A percentile compares a stretch with the other conserved stretches of the same genome.
Conservation (phyloP, 768 basidiomycete species). For the Holtermannia corniformis region DNA sequence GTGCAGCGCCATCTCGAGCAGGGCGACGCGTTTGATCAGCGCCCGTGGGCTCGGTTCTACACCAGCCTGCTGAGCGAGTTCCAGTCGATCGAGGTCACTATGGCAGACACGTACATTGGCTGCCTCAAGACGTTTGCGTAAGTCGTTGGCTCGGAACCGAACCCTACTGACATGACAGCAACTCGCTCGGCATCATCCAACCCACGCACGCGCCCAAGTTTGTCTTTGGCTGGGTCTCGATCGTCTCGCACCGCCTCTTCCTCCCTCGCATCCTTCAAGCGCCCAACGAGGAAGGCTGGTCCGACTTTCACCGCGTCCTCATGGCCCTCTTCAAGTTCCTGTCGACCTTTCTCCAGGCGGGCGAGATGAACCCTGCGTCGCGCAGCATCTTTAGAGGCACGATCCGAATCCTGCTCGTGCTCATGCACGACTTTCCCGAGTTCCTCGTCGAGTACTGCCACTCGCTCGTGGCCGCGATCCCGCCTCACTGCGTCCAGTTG, state of each 20-base stretch:
- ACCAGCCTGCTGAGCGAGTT: slow-evolving; percentile 90
- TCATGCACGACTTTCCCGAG: slow-evolving; percentile 97
- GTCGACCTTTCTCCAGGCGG: slow-evolving; percentile 72
- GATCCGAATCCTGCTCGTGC: slow-evolving; percentile 79
- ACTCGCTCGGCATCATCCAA: slow-evolving; percentile 90
- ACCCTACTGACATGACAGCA: slow-evolving; percentile 49
- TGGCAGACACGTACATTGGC: slow-evolving; percentile 76
- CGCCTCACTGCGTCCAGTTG: slow-evolving; percentile 84
- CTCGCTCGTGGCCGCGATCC: slow-evolving; percentile 86
- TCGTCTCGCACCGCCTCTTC: slow-evolving; percentile 91
- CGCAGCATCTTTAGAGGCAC: slow-evolving; percentile 84
- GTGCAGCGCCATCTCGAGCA: slow-evolving; percentile 93
- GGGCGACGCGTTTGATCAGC: slow-evolving; percentile 81
- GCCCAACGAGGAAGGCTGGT: slow-evolving; percentile 91
- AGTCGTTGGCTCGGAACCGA: slow-evolving; percentile 11
- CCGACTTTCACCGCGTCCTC: slow-evolving; percentile 88
- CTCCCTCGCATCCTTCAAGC: slow-evolving; percentile 89
- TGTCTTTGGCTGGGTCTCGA: slow-evolving; percentile 94
- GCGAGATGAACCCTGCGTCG: slow-evolving; percentile 63
- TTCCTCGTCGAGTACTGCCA: slow-evolving; percentile 96
- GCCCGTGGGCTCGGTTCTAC: slow-evolving; percentile 98
- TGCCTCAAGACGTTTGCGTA: slow-evolving; percentile 74
- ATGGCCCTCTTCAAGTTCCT: slow-evolving; percentile 93
- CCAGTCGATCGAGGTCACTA: slow-evolving; percentile 68
- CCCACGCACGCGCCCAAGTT: slow-evolving; percentile 96